Evolutionary conservation across 352 stramenopile genomes (phyloP), one percentile per base, ranked within the genome.

Genomic region (Globisporangium emineosum): DNA sequence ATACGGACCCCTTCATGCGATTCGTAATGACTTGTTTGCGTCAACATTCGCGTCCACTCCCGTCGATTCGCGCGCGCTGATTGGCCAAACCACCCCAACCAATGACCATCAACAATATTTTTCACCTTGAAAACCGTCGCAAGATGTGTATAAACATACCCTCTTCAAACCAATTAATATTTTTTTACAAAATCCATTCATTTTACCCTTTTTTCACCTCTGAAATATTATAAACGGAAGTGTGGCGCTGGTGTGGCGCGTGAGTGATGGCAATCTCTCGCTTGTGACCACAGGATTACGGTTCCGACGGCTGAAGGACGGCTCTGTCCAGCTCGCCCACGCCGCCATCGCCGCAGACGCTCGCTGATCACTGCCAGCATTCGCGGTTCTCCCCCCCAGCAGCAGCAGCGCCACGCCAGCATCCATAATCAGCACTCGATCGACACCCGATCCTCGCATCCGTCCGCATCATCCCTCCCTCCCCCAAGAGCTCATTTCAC

Each of bases 281-380:
- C 35, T 43, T 12, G 5, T 19, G 35, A 7, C 35, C 23, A 50
- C 58, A 29, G 32, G 58, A 64, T 64, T 64, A 57, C 58, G 58
- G 27, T 64, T 64, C 58, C 19, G 58, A 64, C 58, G 58, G 19
- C 42, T 63, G 57, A 63, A 55, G 45, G 27, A 43, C 27, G 25
- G 30, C 45, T 45, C 57, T n/a, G 42, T 12, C 40, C 5, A 35
- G 23, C 25, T 42, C 30, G 29, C 19, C 10, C 19, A 17, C n/a
- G 35, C 27, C 19, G 25, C 40, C 32, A 59, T 47, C 53, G 27
- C 33, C 17, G 13, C 35, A 17, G 7, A 21, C 17, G 40, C 40
- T 47, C 40, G 40, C 40, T 47, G 40, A 47, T 47, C 40, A 47
- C 40, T 47, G 40, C 40, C 40, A 45, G 40, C 40, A 47, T 47